Evolutionary conservation across 345 rosid genomes (phyloP).

Genomic region (Rhizophora apiculata): DNA sequence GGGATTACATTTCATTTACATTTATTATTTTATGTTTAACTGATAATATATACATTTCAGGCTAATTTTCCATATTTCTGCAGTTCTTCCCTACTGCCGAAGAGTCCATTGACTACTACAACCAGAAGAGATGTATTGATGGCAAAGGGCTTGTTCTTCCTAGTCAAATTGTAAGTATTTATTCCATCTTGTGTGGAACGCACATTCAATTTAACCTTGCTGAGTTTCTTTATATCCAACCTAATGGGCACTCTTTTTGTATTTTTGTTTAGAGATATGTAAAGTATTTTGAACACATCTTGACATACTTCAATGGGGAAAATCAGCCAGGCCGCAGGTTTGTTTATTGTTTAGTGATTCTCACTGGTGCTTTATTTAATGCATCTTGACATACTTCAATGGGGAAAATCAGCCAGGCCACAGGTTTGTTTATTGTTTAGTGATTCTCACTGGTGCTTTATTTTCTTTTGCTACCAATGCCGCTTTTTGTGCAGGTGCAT

Average conservation of each 20-base stretch:
- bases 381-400: conserved; percentile 65
- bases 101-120: conserved; percentile 78
- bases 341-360: conserved; percentile 22
- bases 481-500: conserved; percentile 54
- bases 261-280: conserved; percentile 60
- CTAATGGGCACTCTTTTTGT: conserved; percentile 6
- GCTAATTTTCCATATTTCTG: conserved; percentile 15
- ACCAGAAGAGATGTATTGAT: conserved; percentile 89
- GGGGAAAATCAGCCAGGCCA: conserved; percentile 82
- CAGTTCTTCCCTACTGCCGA: conserved; percentile 96
- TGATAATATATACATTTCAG: background rate
- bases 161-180: conserved; percentile 74
- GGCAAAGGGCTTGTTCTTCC: conserved; percentile 91
- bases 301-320: conserved; percentile 78
- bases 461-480: conserved; percentile 11
- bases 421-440: conserved; percentile 40
- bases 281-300: conserved; percentile 66
- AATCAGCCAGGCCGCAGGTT: conserved; percentile 79
- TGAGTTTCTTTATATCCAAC: background rate
- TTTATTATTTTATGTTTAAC: too few species aligned
- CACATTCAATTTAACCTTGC: background rate
- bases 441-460: conserved; percentile 4
- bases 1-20: too few species aligned
- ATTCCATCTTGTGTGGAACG: background rate
- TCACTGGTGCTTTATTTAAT: background rate